Percentiles rank a stretch among this genome's conserved stretches.
Evolutionary conservation across 2,329 filamentous ascomycete species (phyloP).

Genomic region (Mycogone perniciosa): DNA sequence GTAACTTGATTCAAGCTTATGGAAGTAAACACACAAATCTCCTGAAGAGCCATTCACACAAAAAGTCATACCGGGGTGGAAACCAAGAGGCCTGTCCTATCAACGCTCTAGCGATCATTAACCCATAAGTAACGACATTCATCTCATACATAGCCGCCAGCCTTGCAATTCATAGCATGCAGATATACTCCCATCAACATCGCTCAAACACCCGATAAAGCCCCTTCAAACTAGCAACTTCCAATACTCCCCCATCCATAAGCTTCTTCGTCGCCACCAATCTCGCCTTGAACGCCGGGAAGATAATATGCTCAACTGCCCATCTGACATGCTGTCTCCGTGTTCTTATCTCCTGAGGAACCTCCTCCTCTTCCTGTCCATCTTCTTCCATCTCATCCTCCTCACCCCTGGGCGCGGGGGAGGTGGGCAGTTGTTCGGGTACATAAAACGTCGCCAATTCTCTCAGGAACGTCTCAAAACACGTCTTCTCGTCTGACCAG

Average conservation of each 20-base stretch:
- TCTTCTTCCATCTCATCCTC: neutral
- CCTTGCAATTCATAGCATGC: neutral
- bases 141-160: neutral
- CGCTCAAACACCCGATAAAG: constrained; percentile 92
- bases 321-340: constrained; percentile 64
- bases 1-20: no score
- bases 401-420: constrained; percentile 19
- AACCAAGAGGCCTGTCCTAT: no score
- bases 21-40: no score
- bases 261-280: constrained; percentile 75
- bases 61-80: no score
- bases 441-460: constrained; percentile 89
- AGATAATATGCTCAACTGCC: constrained; percentile 78
- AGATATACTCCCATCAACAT: constrained; percentile 50
- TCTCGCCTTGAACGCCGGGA: constrained; percentile 79
- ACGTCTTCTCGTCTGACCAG: constrained; percentile 78
- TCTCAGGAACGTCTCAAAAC: constrained; percentile 76
- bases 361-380: constrained; percentile 2
- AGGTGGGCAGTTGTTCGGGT: constrained; percentile 70
- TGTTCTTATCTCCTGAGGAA: constrained; percentile 46
- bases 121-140: neutral
- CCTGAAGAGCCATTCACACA: no score
- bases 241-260: constrained; percentile 67
- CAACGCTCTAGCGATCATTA: neutral
- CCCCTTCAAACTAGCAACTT: constrained; percentile 87